Percentiles rank a stretch among this genome's conserved stretches.
Evolutionary conservation across 805 yeast genomes (phyloP).

Genomic region (Teunomyces aglyptinius): DNA sequence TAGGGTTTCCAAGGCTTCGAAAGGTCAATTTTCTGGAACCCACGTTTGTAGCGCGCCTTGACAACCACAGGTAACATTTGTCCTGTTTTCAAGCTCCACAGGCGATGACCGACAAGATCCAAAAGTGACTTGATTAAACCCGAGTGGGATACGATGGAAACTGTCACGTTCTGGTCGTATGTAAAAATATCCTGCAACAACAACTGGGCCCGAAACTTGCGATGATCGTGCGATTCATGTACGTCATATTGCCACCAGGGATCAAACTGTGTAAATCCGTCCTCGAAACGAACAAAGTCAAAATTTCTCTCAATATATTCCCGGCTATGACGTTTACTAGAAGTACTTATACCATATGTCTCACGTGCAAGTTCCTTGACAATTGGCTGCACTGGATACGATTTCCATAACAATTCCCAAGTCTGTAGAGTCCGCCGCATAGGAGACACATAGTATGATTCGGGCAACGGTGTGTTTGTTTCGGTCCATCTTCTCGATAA

Average conservation of each 20-base stretch:
- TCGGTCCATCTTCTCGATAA: conserved; percentile 5
- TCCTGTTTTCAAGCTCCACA: conserved; percentile 24
- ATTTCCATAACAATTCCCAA: conserved; percentile 25
- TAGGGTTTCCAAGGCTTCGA: conserved; percentile 7
- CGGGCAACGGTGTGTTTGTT: conserved; percentile 21
- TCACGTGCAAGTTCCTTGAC: conserved; percentile 31
- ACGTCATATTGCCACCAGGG: conserved; percentile 19
- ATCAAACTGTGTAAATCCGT: conserved; percentile 24
- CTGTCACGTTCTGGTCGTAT: conserved; percentile 16
- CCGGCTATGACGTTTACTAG: conserved; percentile 26
- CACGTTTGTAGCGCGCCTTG: conserved; percentile 8
- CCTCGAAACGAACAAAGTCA: conserved; percentile 24
- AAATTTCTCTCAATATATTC: conserved; percentile 17
- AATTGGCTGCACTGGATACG: conserved; percentile 12
- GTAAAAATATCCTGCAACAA: conserved; percentile 27
- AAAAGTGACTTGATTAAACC: conserved; percentile 28
- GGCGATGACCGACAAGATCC: conserved; percentile 23
- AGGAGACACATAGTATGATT: conserved; percentile 29
- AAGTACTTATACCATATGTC: conserved; percentile 32
- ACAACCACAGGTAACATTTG: conserved; percentile 28
- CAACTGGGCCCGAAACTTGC: conserved; percentile 23
- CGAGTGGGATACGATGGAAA: conserved; percentile 29
- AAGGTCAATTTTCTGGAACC: conserved; percentile 4
- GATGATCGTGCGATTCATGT: conserved; percentile 26
- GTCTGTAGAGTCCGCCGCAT: conserved; percentile 30